These are phyloP conservation scores for Pleurotus eryngii DNA, from an alignment of 768 basidiomycete genomes.

Conservation along the genomic window DNA sequence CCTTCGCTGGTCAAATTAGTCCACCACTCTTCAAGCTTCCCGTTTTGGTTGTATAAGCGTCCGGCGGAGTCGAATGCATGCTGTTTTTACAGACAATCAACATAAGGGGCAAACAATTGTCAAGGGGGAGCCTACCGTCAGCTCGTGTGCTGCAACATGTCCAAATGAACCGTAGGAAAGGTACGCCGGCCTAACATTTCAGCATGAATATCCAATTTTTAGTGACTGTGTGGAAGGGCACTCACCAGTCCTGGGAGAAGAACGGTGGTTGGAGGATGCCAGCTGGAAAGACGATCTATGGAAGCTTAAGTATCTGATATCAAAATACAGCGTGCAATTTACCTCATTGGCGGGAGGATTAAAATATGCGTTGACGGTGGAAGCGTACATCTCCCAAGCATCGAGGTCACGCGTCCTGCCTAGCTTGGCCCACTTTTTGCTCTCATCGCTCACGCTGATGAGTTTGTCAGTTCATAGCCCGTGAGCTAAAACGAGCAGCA, in stretches of 20 bases:
- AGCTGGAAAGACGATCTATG: constrained; percentile 97
- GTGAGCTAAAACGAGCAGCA: no score
- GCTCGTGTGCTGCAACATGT: constrained; percentile 87
- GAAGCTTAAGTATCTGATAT: no score
- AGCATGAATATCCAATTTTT: constrained; percentile 9
- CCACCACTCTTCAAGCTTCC: constrained; percentile 92
- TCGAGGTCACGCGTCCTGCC: constrained; percentile 66
- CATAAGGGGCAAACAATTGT: no score
- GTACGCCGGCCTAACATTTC: constrained; percentile 69
- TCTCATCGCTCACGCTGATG: constrained; percentile 52
- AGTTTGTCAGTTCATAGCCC: neutral
- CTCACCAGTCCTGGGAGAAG: constrained; percentile 77
- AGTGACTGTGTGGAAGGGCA: neutral
- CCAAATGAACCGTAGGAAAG: constrained; percentile 92
- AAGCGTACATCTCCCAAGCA: constrained; percentile 86
- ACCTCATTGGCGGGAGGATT: constrained; percentile 88
- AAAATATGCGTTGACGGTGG: constrained; percentile 86
- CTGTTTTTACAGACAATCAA: constrained; percentile 29
- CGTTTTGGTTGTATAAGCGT: constrained; percentile 85
- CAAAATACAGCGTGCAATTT: constrained; percentile 15
- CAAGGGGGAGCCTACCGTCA: no score
- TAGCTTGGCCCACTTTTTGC: constrained; percentile 71
- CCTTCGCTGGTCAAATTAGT: constrained; percentile 80
- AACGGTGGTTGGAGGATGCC: constrained; percentile 93
- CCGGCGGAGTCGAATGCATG: constrained; percentile 92